Percentiles rank a stretch among this genome's conserved stretches.
Evolutionary conservation across 768 basidiomycete species (phyloP).

Genomic region (Mycena floridula): DNA sequence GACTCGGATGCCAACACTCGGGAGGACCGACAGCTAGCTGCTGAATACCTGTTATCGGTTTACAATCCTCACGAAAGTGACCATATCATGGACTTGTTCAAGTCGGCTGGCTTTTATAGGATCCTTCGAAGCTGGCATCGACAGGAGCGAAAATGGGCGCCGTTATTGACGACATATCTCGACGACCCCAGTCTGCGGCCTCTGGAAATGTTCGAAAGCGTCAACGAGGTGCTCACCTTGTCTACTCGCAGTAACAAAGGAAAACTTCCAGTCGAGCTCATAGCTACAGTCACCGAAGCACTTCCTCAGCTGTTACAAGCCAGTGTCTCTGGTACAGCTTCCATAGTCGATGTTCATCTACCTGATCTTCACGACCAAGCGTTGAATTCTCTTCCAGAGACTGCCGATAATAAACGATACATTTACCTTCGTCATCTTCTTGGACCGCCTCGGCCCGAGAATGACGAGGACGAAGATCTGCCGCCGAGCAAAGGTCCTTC

Average conservation of each 20-base stretch:
- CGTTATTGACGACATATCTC: conserved; percentile 67
- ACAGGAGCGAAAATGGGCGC: conserved; percentile 70
- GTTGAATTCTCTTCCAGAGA: conserved; percentile 40
- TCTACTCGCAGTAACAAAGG: conserved; percentile 43
- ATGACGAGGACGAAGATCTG: conserved; percentile 28
- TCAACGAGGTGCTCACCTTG: conserved; percentile 54
- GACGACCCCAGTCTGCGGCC: conserved; percentile 60
- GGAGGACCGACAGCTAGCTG: conserved; percentile 93
- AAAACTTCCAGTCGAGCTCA: conserved; percentile 49
- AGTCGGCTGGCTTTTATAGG: conserved; percentile 82
- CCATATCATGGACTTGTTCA: conserved; percentile 61
- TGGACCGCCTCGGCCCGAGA: conserved; percentile 40
- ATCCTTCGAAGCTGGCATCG: conserved; percentile 81
- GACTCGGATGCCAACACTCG: conserved; percentile 72
- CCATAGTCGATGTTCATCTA: conserved; percentile 61
- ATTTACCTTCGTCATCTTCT: conserved; percentile 75
- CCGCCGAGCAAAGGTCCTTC: conserved; percentile 27
- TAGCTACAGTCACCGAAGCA: conserved; percentile 44
- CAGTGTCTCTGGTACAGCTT: conserved; percentile 62
- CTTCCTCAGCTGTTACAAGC: conserved; percentile 59
- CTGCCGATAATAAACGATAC: conserved; percentile 51
- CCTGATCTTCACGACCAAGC: conserved; percentile 65
- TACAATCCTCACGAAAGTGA: conserved; percentile 83
- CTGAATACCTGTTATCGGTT: conserved; percentile 86
- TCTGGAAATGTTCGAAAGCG: conserved; percentile 56